Percentiles rank a stretch among this genome's conserved stretches.
phyloP scores from a whole-genome alignment of 129 eudicot genomes.

The Arctium minus region DNA sequence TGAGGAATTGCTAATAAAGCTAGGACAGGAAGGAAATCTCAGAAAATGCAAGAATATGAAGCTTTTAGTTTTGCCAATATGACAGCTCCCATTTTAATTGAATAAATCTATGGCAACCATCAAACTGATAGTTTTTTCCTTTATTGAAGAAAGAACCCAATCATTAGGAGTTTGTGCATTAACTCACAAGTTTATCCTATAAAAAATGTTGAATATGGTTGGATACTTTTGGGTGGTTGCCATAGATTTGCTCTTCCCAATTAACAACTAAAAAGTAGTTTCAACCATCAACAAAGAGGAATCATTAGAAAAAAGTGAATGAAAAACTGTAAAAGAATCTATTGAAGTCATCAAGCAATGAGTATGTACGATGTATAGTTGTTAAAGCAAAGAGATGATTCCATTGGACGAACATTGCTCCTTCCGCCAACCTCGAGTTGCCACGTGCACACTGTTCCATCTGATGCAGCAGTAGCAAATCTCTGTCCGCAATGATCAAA shows the following conservation, averaged over 20 bases:
- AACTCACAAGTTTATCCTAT: neutral
- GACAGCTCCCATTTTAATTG: neutral
- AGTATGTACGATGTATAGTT: constrained; percentile 76
- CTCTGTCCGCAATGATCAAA: constrained; percentile 92
- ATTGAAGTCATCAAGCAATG: neutral
- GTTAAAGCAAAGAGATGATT: constrained; percentile 84
- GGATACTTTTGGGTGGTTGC: neutral
- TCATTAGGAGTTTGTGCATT: neutral
- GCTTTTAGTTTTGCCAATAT: neutral
- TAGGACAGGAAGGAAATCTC: neutral
- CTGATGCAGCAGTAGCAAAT: constrained; percentile 84
- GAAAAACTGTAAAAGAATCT: constrained; percentile 1
- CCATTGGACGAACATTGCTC: constrained; percentile 90
- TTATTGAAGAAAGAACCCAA: neutral
- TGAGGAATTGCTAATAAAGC: neutral
- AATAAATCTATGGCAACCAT: neutral
- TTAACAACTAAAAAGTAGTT: neutral
- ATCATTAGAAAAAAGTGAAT: neutral
- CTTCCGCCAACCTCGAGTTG: constrained; percentile 99
- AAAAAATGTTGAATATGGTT: neutral
- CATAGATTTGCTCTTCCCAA: neutral
- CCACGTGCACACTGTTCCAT: constrained; percentile 99
- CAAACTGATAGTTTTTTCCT: neutral
- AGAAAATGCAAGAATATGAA: neutral
- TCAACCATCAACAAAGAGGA: neutral